phyloP scores from a whole-genome alignment of 306 rosid genomes.

The Castanopsis chinensis region DNA sequence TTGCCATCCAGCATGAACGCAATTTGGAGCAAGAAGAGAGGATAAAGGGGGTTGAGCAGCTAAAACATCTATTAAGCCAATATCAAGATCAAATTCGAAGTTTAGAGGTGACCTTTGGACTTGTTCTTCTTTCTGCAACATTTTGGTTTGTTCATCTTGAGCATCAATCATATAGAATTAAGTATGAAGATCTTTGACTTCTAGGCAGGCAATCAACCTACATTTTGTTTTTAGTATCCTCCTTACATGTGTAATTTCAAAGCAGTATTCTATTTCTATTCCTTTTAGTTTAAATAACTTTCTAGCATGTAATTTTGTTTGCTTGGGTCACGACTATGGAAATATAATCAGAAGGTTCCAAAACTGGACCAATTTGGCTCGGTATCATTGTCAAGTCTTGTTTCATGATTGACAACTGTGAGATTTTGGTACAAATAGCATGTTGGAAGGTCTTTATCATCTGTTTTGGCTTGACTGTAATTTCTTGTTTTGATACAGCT shows the following conservation, averaged over 20 bases:
- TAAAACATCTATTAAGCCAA: slow-evolving; percentile 31
- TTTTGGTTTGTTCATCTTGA: neutral
- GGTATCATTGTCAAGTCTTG: neutral
- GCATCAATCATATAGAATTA: neutral
- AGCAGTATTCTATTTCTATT: neutral
- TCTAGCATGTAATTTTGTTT: neutral
- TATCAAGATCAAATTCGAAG: slow-evolving; percentile 38
- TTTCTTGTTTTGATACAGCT: slow-evolving; percentile 27
- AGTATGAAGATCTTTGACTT: neutral
- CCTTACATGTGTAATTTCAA: neutral
- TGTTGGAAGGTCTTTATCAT: neutral
- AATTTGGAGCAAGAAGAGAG: slow-evolving; percentile 40
- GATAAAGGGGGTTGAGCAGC: slow-evolving; percentile 31
- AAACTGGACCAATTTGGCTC: neutral
- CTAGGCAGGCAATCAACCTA: neutral
- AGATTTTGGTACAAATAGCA: neutral
- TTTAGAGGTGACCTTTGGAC: slow-evolving; percentile 26
- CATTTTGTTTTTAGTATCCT: neutral
- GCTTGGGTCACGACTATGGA: neutral
- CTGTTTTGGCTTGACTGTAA: neutral
- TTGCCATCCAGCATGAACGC: slow-evolving; percentile 44
- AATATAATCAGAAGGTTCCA: neutral
- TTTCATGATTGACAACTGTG: neutral
- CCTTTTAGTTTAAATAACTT: neutral
- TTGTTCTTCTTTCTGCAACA: neutral